Base-by-base conservation (phyloP, 2,329 filamentous ascomycete species). In the Chaetomium sp. region DNA sequence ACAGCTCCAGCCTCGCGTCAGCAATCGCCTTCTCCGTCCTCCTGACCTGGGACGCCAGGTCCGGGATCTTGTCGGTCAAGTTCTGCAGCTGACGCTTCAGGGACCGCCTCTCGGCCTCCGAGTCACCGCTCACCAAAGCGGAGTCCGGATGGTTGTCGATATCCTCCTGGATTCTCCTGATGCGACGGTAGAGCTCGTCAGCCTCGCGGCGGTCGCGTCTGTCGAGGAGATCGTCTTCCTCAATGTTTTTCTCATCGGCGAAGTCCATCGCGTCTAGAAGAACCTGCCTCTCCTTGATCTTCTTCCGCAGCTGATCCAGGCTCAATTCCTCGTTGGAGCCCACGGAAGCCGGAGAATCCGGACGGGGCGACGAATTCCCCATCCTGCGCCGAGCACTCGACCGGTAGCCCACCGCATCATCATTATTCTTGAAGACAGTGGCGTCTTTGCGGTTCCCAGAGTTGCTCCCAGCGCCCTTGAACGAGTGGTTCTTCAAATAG, bases 201-300 rank as follows among this genome's bases (percentile, higher is more conserved):
- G 91, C 90, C 68, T 97, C 94, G 52, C 89, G 87, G 54, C 91
- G 84, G 70, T 99, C 94, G 59, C 90, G 84, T 52, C 92, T 84
- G 69, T 99, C 94, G 44, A 97, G 80, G 14, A 88, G 85, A 64
- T 96, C 92, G 61, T 99, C 92, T 67, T 97, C 89, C 65, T 99
- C 94, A 4, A 84, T 81, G 40, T 86, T 84, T 67, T 89, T 89
- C 73, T 97, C 92, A 64, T 97, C 94, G 60, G 89, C 87, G 70
- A 96, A 96, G 68, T 99, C 94, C 74, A 96, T 92, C 0, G 94
- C 94, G 71, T 99, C 92, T 11, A 99, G 77, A 60, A 99, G 78
- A 43, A 99, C 86, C 71, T 96, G 90, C 73, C 95, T 94, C 76
- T 99, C 94, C 55, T 86, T 86, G 57, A 99, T 90, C 69, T 89